A percentile compares a stretch with the other conserved stretches of the same genome.
Conservation (phyloP, 805 yeast species). For the Dipodascus geniculatus region DNA sequence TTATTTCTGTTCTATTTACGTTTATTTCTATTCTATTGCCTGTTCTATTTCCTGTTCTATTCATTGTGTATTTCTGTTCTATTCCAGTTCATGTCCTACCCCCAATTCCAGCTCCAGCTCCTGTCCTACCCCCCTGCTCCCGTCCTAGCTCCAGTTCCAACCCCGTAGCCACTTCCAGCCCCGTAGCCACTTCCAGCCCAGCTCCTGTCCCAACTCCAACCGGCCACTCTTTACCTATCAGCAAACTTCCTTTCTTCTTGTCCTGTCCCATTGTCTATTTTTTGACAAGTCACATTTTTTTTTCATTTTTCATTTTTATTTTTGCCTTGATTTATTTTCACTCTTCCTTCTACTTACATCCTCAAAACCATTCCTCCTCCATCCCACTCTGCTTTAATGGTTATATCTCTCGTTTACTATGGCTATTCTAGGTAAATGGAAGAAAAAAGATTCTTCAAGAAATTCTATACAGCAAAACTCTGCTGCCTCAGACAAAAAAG, state of each 20-base stretch:
- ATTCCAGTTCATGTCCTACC: no score
- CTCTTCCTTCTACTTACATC: not conserved
- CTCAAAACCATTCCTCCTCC: not conserved
- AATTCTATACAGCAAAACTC: not conserved
- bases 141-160: no score
- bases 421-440: not conserved
- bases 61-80: no score
- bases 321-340: no score
- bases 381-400: not conserved
- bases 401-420: not conserved
- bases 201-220: not conserved
- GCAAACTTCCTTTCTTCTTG: not conserved
- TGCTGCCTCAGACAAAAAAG: not conserved
- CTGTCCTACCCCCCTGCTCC: no score
- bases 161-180: no score
- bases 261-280: not conserved
- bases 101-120: no score
- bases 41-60: no score
- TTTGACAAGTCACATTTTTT: not conserved
- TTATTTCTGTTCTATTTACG: no score
- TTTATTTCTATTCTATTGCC: no score
- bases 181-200: no score
- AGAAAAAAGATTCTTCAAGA: not conserved
- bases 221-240: not conserved
- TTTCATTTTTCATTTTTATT: not conserved